Conservation (phyloP, 2,329 filamentous ascomycete species). For the Fusarium continuum region DNA sequence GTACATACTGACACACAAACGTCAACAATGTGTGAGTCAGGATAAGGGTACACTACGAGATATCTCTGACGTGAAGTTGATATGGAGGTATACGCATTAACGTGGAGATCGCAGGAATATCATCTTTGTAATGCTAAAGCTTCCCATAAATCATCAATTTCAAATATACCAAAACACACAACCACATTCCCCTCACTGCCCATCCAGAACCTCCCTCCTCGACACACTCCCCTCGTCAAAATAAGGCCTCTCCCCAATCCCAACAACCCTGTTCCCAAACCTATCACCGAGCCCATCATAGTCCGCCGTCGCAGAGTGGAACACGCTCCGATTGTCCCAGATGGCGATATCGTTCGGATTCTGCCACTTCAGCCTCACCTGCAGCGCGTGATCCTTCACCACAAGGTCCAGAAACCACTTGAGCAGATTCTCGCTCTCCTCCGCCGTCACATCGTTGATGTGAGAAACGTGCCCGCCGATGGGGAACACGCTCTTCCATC, state of each 20-base stretch:
- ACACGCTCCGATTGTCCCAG: constrained; percentile 1
- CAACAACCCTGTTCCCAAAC: neutral
- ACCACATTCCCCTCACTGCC: neutral
- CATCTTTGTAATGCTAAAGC: too few species aligned
- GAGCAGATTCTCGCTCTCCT: neutral
- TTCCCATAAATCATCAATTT: too few species aligned
- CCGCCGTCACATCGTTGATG: neutral
- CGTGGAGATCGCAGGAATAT: too few species aligned
- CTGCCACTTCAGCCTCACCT: neutral
- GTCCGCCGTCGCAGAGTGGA: neutral
- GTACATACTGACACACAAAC: too few species aligned
- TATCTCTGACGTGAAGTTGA: too few species aligned
- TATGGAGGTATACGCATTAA: too few species aligned
- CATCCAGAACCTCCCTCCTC: neutral
- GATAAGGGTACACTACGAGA: too few species aligned
- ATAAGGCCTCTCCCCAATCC: neutral
- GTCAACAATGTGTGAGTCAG: too few species aligned
- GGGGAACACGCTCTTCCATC: constrained; percentile 65
- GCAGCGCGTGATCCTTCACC: neutral
- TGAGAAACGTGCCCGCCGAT: constrained; percentile 50
- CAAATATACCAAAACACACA: too few species aligned
- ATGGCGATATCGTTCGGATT: neutral
- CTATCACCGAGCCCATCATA: neutral
- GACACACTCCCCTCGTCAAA: neutral
- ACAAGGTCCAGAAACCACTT: neutral